Base-by-base conservation (phyloP, 192 early-diverging fungal species). In the Chytriomyces confervae region DNA sequence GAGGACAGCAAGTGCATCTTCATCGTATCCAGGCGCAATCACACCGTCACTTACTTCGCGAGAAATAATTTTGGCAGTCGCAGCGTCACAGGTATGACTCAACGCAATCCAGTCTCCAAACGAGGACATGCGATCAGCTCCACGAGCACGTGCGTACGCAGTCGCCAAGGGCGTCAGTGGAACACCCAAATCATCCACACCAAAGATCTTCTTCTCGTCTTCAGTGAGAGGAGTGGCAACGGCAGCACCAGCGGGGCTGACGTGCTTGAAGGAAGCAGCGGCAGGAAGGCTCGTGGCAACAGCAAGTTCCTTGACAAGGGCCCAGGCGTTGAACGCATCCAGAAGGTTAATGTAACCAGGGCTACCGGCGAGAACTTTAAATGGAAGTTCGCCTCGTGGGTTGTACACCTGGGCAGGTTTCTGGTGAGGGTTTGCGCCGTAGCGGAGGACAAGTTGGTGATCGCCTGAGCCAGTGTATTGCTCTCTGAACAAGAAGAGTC, bases 21-120 rank as follows among this genome's bases (percentile, higher is more conserved):
- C 82, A 43, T 90, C 90, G 77, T 96, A 99, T 1, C 85, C 91
- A 7, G 96, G 97, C 57, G 97, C 97, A 84, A 99, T 96, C 20
- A 99, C 92, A 84, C 97, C 97, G 81, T 99, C 97, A 8, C 94
- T 95, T 10, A 99, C 97, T 76, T 99, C 97, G 67, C 94, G 91
- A 49, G 93, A 94, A 83, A 99, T 97, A 69, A 99, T 93, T 82
- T 91, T 92, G 72, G 97, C 97, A 13, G 97, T 99, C 29, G 90
- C 88, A 77, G 93, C 90, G 84, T 99, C 97, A 75, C 93, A 94
- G 29, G 78, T 89, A 79, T 95, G 93, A 62, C 92, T 94, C 45
- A 99, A 86, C 50, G 96, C 97, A 66, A 97, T 96, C 93, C 96
- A 99, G 86, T 99, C 97, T 80, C 97, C 97, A 73, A 99, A 99